Evolutionary conservation across 129 eudicot species (phyloP), one percentile per base, ranked within the genome.

Genomic region (Flaveria brownii): DNA sequence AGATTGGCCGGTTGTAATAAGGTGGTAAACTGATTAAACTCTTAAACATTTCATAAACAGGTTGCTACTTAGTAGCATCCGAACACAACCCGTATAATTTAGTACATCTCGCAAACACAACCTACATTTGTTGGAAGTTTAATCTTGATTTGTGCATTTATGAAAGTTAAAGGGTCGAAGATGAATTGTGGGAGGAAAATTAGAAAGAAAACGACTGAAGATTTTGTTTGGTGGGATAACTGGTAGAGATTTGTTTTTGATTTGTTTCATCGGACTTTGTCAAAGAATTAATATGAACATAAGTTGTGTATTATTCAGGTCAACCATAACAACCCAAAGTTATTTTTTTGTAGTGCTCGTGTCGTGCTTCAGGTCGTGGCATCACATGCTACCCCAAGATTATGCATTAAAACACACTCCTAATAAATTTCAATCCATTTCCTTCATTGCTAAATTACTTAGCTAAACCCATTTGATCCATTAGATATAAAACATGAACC

Each of bases 351-450:
- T 36, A 36, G 41, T 36, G 25, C 25, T 60, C 17, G 11, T 63
- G 46, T 33, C 46, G 4, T 4, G 46, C 13, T 63, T 28, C 20
- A 8, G 13, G 45, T 6, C 46, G 2, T 15, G 69, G 2, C 22
- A 33, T 1, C n/a, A 15, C 0, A 28, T 63, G 46, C 20, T 36
- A 63, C 46, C 20, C 46, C 30, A 15, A 12, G 14, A 14, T 63
- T 63, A 61, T 26, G 42, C 67, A 61, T 61, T 13, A 4, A 26
- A 61, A 61, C 28, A 61, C 67, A 61, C 67, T 28, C 68, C 11
- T 17, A 16, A 13, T 6, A 15, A 62, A 39, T 62, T 62, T 6
- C 43, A 62, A 14, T 20, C 22, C 69, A 36, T 14, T 63, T 63
- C 45, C 45, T 30, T 14, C 30, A 6, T 63, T 14, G 69, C 42